phyloP scores from a whole-genome alignment of 768 basidiomycete species.

The Nevesoporus exiguus region DNA sequence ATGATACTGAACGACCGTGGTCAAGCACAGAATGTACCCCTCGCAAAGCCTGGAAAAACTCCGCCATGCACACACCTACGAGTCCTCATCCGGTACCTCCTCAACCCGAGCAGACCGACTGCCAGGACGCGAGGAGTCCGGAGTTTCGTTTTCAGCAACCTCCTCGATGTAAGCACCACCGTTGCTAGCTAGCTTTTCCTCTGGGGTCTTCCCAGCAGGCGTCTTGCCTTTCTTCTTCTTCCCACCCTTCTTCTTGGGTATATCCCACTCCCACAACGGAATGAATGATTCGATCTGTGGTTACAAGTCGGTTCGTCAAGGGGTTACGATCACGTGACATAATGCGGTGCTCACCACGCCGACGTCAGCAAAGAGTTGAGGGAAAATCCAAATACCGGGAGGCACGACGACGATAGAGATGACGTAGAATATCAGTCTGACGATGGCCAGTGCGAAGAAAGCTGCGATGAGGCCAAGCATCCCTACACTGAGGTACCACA shows the following conservation, averaged over 20 bases:
- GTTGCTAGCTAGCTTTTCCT: constrained; percentile 40
- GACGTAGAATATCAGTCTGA: constrained; percentile 91
- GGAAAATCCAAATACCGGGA: constrained; percentile 99
- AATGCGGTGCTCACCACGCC: constrained; percentile 76
- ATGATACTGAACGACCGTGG: too few relatives aligned
- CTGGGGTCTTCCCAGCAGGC: constrained; percentile 26
- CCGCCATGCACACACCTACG: constrained; percentile 8
- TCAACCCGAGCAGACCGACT: constrained; percentile 42
- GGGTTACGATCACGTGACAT: neutral
- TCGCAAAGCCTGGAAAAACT: neutral
- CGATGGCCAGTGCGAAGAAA: constrained; percentile 87
- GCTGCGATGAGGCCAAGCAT: constrained; percentile 85
- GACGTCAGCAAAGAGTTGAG: constrained; percentile 95
- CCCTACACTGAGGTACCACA: constrained; percentile 90
- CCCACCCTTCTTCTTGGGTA: constrained; percentile 65
- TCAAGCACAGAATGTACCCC: neutral
- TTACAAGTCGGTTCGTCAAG: neutral
- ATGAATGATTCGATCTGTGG: constrained; percentile 95
- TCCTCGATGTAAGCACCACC: constrained; percentile 40
- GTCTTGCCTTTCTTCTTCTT: constrained; percentile 62
- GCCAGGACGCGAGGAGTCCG: constrained; percentile 31
- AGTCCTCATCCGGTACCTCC: constrained; percentile 43
- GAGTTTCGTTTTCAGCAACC: constrained; percentile 31
- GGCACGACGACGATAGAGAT: constrained; percentile 82
- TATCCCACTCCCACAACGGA: constrained; percentile 95